Evolutionary conservation across 2,329 filamentous ascomycete species (phyloP).

Genomic region (Huntiella omanensis): DNA sequence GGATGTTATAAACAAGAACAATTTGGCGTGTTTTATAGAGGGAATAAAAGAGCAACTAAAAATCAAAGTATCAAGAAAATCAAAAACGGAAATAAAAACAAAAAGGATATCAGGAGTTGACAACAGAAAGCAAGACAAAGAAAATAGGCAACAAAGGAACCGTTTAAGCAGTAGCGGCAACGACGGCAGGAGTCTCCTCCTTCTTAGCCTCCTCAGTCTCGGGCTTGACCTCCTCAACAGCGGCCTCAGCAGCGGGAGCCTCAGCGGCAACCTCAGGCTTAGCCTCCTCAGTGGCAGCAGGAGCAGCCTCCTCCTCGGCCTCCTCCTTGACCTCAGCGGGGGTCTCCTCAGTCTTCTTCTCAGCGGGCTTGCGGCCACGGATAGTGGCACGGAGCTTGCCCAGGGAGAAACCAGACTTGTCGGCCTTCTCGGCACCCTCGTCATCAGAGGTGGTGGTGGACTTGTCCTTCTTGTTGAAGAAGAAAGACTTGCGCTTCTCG

Average conservation of each 20-base stretch:
- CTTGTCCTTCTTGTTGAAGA: constrained; percentile 65
- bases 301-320: constrained; percentile 12
- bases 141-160: constrained; percentile 13
- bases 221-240: constrained; percentile 19
- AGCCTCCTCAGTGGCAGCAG: constrained; percentile 19
- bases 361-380: constrained; percentile 22
- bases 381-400: constrained; percentile 37
- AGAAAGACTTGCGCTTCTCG: constrained; percentile 66
- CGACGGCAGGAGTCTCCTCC: constrained; percentile 23
- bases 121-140: constrained; percentile 12
- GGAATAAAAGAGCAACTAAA: background rate
- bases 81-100: constrained; percentile 2
- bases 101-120: constrained; percentile 2
- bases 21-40: background rate
- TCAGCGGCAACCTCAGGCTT: constrained; percentile 17
- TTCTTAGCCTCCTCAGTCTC: constrained; percentile 19
- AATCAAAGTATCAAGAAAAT: constrained; percentile 5
- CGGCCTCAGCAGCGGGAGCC: constrained; percentile 24
- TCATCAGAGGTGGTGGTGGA: constrained; percentile 39
- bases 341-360: constrained; percentile 19
- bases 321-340: constrained; percentile 15
- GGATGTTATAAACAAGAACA: background rate
- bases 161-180: constrained; percentile 19
- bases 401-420: constrained; percentile 35
- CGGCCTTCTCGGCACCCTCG: constrained; percentile 40